A percentile compares a stretch with the other conserved stretches of the same genome.
phyloP scores from a whole-genome alignment of 352 stramenopile genomes.

The Globisporangium mamillatum region DNA sequence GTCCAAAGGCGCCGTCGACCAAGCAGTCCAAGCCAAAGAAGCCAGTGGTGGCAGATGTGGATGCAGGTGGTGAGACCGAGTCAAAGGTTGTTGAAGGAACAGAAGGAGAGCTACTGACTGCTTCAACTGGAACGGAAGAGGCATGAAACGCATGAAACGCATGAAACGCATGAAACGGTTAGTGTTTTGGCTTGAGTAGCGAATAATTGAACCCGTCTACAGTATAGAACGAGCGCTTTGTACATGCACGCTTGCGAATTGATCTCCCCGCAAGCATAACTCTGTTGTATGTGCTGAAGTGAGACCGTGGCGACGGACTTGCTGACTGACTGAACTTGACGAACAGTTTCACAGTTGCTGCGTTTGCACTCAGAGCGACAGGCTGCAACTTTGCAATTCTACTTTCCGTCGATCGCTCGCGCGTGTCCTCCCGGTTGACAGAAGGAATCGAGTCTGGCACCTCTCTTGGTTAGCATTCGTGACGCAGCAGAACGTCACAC shows the following conservation, averaged over 20 bases:
- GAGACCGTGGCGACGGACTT: neutral
- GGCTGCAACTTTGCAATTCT: too few relatives aligned
- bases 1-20: conserved; percentile 29
- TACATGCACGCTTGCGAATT: neutral
- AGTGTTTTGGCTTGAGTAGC: neutral
- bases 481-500: neutral
- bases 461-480: neutral
- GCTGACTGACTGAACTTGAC: neutral
- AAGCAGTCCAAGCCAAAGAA: conserved; percentile 22
- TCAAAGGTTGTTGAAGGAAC: neutral
- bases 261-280: neutral
- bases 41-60: neutral
- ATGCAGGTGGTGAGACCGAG: neutral
- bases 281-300: neutral
- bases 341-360: too few relatives aligned
- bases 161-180: neutral
- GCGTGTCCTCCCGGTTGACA: too few relatives aligned
- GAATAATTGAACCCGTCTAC: neutral
- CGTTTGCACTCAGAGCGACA: neutral
- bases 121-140: neutral
- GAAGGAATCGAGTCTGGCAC: too few relatives aligned
- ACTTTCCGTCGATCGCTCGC: too few relatives aligned
- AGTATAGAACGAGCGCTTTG: neutral
- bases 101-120: neutral
- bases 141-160: neutral